Evolutionary conservation across 2,329 filamentous ascomycete species (phyloP).

Genomic region (Stagonosporopsis chrysanthemi): DNA sequence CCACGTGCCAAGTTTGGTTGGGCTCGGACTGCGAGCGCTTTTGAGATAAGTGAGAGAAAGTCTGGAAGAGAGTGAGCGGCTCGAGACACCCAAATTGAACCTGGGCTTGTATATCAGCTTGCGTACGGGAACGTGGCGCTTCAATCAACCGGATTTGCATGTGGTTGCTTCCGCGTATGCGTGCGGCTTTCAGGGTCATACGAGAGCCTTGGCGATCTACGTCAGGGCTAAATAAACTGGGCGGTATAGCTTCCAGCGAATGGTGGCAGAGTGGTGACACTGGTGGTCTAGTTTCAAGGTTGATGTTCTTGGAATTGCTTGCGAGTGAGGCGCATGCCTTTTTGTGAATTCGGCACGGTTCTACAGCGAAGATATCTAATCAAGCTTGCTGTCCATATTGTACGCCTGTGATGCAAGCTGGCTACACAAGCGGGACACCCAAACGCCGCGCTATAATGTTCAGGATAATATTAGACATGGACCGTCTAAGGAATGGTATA

Average conservation of each 20-base stretch:
- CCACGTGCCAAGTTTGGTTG: slow-evolving; percentile 46
- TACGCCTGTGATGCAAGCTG: neutral
- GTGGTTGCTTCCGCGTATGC: slow-evolving; percentile 12
- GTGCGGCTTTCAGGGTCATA: slow-evolving; percentile 16
- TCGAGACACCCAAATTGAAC: neutral
- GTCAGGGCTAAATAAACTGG: slow-evolving; percentile 28
- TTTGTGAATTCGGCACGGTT: neutral
- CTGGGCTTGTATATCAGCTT: neutral
- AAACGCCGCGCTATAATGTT: slow-evolving; percentile 25
- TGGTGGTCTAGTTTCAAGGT: neutral
- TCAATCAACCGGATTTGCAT: slow-evolving; percentile 13
- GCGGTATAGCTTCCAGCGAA: slow-evolving; percentile 11
- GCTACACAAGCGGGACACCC: neutral
- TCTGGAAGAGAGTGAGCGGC: neutral
- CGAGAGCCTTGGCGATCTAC: slow-evolving; percentile 27
- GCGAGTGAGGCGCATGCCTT: neutral
- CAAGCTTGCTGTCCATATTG: neutral
- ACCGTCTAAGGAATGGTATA: neutral
- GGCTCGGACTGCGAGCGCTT: slow-evolving; percentile 23
- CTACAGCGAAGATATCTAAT: neutral
- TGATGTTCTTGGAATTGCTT: slow-evolving; percentile 6
- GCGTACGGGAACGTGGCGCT: slow-evolving; percentile 6
- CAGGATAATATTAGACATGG: neutral
- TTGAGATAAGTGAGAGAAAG: slow-evolving; percentile 14
- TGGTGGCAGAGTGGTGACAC: slow-evolving; percentile 4